Evolutionary conservation across 345 rosid genomes (phyloP), one percentile per base, ranked within the genome.

Genomic region (Murraya paniculata): DNA sequence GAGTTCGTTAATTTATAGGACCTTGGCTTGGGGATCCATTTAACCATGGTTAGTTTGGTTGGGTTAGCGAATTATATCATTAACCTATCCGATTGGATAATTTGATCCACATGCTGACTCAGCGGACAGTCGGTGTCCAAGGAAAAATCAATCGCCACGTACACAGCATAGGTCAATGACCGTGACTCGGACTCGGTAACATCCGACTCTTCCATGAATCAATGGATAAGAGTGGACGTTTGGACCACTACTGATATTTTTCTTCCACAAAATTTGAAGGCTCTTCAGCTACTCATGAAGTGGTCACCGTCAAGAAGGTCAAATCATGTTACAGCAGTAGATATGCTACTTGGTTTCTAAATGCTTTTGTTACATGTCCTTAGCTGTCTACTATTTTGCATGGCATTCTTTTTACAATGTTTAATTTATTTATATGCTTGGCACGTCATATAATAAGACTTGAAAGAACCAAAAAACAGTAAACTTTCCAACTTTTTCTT

Each of bases 91-190:
- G 61, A 35, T 65, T 31, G 78, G 66, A 73, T 31, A 38, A n/a
- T 60, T 57, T 50, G 73, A 72, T 61, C n/a, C 28, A 0, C 9
- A 38, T 31, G 88, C 85, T 85, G 90, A 88, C 83, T 88, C 87
- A 84, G 86, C 79, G 53, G 60, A 48, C 61, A 72, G 90, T 83
- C 86, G 79, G 82, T 22, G 84, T 71, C 24, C n/a, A 22, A 27
- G 83, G 69, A 64, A 13, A 33, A 24, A 18, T 65, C 70, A 41
- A 8, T 19, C n/a, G 21, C 64, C 67, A 30, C 27, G 22, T 11
- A 45, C 50, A 45, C 1, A 13, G 18, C 50, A n/a, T 30, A 57
- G 18, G 27, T 27, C 8, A 9, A 57, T 38, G 57, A 70, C 0
- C 36, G 1, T 65, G 78, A 74, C 71, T 25, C 6, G 6, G 55